A percentile compares a stretch with the other conserved stretches of the same genome.
These are phyloP conservation scores for Coemansia asiatica DNA, from an alignment of 192 early-diverging fungal species.

Conservation along the genomic window DNA sequence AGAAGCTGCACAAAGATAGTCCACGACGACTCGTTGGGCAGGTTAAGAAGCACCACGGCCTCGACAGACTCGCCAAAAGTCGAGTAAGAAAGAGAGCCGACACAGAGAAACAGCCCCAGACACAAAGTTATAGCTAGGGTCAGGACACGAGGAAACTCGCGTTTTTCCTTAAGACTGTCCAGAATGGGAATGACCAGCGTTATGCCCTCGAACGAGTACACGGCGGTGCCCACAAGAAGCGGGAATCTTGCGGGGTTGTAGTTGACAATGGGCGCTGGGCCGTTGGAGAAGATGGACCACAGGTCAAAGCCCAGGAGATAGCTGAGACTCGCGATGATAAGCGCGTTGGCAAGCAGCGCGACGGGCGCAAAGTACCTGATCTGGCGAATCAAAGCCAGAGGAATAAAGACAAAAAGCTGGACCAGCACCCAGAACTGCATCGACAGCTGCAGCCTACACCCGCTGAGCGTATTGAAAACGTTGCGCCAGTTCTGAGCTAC, in stretches of 20 bases:
- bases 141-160: constrained; percentile 79
- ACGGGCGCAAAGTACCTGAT: constrained; percentile 88
- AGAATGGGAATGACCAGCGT: constrained; percentile 76
- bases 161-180: constrained; percentile 82
- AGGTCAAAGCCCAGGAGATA: constrained; percentile 87
- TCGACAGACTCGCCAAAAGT: constrained; percentile 85
- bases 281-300: constrained; percentile 44
- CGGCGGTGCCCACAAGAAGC: constrained; percentile 93
- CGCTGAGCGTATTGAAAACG: constrained; percentile 67
- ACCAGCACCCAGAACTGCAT: constrained; percentile 78
- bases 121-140: constrained; percentile 75
- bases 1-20: constrained; percentile 78
- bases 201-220: constrained; percentile 89
- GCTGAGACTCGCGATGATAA: constrained; percentile 83
- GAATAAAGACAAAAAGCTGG: constrained; percentile 75
- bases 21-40: constrained; percentile 68
- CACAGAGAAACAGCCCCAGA: constrained; percentile 77
- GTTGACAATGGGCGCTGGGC: constrained; percentile 65
- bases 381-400: constrained; percentile 85
- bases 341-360: constrained; percentile 87
- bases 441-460: constrained; percentile 62
- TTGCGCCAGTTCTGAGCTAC: constrained; percentile 82
- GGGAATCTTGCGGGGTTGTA: constrained; percentile 82
- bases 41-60: constrained; percentile 87
- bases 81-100: constrained; percentile 84